phyloP scores from a whole-genome alignment of 108 stramenopile species.

The Discostella pseudostelligera region DNA sequence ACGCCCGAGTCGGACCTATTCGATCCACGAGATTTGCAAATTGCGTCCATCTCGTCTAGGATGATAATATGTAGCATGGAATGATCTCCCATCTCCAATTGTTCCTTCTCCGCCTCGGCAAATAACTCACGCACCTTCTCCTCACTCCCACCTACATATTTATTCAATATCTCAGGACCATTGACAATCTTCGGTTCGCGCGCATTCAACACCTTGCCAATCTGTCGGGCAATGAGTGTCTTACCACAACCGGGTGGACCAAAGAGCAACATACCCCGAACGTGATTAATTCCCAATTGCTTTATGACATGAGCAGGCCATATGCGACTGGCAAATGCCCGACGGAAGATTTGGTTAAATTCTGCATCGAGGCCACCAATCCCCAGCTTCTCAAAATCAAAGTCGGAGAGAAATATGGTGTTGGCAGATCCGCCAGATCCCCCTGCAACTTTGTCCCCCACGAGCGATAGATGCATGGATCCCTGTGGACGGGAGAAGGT shows the following conservation, averaged over 20 bases:
- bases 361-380: conserved; percentile 97
- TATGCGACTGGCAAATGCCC: conserved; percentile 97
- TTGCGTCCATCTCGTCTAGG: conserved; percentile 99
- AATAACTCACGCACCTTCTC: conserved; percentile 97
- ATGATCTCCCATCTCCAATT: conserved; percentile 90
- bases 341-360: conserved; percentile 97
- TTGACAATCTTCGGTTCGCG: conserved; percentile 99
- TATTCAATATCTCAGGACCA: conserved; percentile 97
- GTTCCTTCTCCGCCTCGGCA: conserved; percentile 91
- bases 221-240: conserved; percentile 97
- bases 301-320: conserved; percentile 94
- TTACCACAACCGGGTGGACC: conserved; percentile 94
- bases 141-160: conserved; percentile 96
- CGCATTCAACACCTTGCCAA: conserved; percentile 96
- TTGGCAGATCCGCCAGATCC: conserved; percentile 63
- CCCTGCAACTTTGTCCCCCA: conserved; percentile 66
- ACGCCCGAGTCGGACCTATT: conserved; percentile 94
- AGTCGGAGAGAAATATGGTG: conserved; percentile 87
- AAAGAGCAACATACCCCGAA: conserved; percentile 96
- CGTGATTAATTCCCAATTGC: conserved; percentile 98
- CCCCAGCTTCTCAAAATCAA: conserved; percentile 97
- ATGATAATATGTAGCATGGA: conserved; percentile 98
- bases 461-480: conserved; percentile 40
- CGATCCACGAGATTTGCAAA: conserved; percentile 94
- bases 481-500: conserved; percentile 64